Base-by-base conservation (phyloP, 208 protist genomes). In the Endotrypanum monterogeii region DNA sequence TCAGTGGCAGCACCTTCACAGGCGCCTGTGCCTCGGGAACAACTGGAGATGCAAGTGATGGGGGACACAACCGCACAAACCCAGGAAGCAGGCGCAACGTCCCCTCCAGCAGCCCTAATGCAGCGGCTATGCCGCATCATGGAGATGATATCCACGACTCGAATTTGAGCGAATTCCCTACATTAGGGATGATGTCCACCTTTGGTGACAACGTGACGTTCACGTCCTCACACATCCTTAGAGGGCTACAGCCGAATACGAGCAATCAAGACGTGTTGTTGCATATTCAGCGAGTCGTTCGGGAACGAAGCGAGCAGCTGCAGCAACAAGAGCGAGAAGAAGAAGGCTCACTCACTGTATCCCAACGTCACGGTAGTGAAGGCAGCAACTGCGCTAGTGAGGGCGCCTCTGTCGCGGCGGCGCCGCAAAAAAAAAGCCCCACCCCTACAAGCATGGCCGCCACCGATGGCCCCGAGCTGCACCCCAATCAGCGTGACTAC, bases 261-360 rank as follows among this genome's bases (percentile, higher is more conserved):
- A 81, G 65, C 54, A 92, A 77, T 9, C 88, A 93, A 39, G 84
- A 83, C 7, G 81, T 93, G 14, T 51, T 96, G 57, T 74, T 70
- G 12, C 85, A 94, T 71, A 74, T 96, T 67, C 60, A 82, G 7
- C 44, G 73, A 7, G 58, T 93, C 48, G 76, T 94, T 14, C 78
- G 86, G 65, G 52, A 79, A 12, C 79, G 77, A 5, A 52, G 46
- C 56, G 70, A 44, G 5, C 58, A 75, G 68, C 57, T 82, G 71
- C 69, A 70, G 44, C 61, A 62, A 46, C 60, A 73, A n/a, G 73
- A 74, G 58, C 58, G 52, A 18, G 51, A 80, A 50, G 25, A 55
- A 50, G 41, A 70, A 48, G 32, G 67, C 8, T 25, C 32, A 30
- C 16, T 35, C 18, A 55, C 25, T 20, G 32, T 32, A 8, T 30